phyloP scores from a whole-genome alignment of 768 basidiomycete genomes.

The Rhodosporidiobolus odoratus region DNA sequence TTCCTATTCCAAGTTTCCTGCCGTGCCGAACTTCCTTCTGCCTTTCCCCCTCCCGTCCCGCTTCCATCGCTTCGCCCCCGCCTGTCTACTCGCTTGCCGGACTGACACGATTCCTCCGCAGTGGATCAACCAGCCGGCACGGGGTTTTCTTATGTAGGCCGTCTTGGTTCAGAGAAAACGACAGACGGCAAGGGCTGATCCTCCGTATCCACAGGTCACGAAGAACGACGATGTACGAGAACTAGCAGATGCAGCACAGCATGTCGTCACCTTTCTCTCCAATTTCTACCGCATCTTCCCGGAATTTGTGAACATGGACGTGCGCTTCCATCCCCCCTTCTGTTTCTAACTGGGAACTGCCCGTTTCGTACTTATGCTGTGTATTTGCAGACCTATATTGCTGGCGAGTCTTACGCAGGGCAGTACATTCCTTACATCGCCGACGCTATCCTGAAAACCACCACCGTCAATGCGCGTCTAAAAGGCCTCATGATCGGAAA shows the following conservation, averaged over 20 bases:
- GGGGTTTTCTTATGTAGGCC: constrained; percentile 85
- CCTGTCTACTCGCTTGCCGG: no score
- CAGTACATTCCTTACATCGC: constrained; percentile 98
- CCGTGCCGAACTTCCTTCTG: no score
- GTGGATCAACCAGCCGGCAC: constrained; percentile 98
- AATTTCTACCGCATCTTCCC: constrained; percentile 92
- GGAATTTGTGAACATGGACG: constrained; percentile 74
- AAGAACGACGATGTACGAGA: constrained; percentile 80
- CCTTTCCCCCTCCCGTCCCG: no score
- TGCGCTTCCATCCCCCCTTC: constrained; percentile 49
- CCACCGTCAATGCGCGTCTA: constrained; percentile 26
- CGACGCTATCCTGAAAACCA: constrained; percentile 45
- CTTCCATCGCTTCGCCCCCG: no score
- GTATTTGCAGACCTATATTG: constrained; percentile 71
- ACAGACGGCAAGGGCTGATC: no score
- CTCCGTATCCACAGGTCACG: no score
- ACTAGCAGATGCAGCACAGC: constrained; percentile 63
- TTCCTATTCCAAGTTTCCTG: no score
- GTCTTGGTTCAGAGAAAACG: no score
- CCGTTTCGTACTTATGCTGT: background rate
- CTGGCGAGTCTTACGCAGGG: constrained; percentile 93
- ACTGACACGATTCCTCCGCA: no score
- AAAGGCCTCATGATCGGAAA: constrained; percentile 85
- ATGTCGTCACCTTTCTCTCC: constrained; percentile 73
- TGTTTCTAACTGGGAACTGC: no score